A percentile compares a stretch with the other conserved stretches of the same genome.
These are phyloP conservation scores for Hemileia vastatrix DNA, from an alignment of 1,284 basidiomycete genomes.

Conservation along the genomic window DNA sequence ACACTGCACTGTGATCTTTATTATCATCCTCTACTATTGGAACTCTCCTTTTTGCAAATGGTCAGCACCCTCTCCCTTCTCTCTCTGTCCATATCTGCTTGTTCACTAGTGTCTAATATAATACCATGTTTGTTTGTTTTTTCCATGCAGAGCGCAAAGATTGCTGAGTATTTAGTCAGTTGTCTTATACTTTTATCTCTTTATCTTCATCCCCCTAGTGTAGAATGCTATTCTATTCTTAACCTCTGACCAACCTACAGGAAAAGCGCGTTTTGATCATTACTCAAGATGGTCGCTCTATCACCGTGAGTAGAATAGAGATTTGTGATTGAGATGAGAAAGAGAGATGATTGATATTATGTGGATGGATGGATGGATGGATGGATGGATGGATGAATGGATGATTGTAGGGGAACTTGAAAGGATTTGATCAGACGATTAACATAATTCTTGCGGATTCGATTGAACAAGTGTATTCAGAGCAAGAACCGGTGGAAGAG, in stretches of 20 bases:
- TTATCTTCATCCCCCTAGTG: neutral
- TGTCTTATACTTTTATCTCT: neutral
- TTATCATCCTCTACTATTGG: too few species aligned
- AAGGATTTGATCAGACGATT: constrained; percentile 82
- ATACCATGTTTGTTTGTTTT: too few species aligned
- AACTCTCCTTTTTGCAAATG: too few species aligned
- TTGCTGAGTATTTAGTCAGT: constrained; percentile 21
- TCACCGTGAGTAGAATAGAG: constrained; percentile 44
- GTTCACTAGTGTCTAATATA: too few species aligned
- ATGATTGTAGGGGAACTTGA: constrained; percentile 64
- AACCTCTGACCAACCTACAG: neutral
- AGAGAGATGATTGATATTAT: neutral
- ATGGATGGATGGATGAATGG: neutral
- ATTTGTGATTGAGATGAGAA: neutral
- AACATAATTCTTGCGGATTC: constrained; percentile 85
- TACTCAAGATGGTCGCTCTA: constrained; percentile 80
- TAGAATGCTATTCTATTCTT: neutral
- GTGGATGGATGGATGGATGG: neutral
- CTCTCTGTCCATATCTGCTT: too few species aligned
- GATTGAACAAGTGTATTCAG: constrained; percentile 78
- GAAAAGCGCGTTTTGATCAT: constrained; percentile 58
- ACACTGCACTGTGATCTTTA: too few species aligned
- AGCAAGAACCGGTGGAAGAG: constrained; percentile 86
- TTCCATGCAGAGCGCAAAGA: constrained; percentile 23
- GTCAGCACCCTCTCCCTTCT: too few species aligned